Evolutionary conservation across 2,329 filamentous ascomycete genomes (phyloP).

Genomic region (Trichoderma sp.): DNA sequence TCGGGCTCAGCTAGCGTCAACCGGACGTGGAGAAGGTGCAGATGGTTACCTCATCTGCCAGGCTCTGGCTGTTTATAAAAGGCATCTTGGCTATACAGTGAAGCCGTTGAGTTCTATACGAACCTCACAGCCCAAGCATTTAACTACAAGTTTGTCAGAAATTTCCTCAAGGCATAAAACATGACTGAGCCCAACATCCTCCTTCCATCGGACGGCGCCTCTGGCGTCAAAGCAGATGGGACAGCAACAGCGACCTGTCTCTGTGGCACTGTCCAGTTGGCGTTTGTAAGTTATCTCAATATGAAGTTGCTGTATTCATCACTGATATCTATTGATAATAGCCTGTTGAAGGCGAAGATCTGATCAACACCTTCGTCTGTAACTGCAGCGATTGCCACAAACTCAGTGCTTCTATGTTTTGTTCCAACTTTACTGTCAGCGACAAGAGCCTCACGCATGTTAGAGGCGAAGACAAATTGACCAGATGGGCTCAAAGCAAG

Average conservation of each 20-base stretch:
- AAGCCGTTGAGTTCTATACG: background rate
- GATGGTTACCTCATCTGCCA: background rate
- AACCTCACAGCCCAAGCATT: background rate
- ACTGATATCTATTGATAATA: slow-evolving; percentile 14
- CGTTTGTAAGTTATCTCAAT: slow-evolving; percentile 8
- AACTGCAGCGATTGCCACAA: background rate
- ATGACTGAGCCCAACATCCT: background rate
- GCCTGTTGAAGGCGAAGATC: background rate
- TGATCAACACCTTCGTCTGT: background rate
- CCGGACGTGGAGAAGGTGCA: slow-evolving; percentile 1
- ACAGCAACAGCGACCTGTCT: slow-evolving; percentile 26
- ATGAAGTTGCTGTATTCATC: background rate
- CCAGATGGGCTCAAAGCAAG: background rate
- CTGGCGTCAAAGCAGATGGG: background rate
- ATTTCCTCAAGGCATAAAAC: background rate
- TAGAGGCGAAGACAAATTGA: background rate
- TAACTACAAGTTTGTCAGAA: background rate
- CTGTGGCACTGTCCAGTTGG: slow-evolving; percentile 1
- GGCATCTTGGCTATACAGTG: background rate
- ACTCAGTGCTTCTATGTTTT: background rate
- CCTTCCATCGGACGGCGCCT: background rate
- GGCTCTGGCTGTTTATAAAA: background rate
- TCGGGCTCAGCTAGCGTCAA: background rate
- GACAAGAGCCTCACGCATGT: background rate
- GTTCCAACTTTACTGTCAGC: background rate